Base-by-base conservation (phyloP, 805 yeast species). In the Barnettozyma vustinii region DNA sequence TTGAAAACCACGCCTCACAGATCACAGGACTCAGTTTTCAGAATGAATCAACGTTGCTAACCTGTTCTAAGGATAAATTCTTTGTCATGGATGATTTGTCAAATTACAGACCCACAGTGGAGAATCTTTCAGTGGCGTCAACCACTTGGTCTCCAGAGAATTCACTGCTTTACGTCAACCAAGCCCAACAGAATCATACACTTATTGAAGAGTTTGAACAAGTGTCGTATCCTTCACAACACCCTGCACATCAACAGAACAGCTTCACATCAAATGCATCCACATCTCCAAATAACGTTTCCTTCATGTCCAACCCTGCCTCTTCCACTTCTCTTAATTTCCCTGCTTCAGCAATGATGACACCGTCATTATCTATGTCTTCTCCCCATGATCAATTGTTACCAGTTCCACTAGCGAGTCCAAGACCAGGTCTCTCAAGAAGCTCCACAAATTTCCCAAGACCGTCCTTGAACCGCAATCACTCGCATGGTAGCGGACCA, bases 1-100 rank as follows among this genome's bases (percentile, higher is more conserved):
- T 80, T 26, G 79, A 75, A 47, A 58, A 66, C 8, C 87, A 82
- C 55, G 49, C 69, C 0, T 72, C 72, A 25, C 72, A 73, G 42
- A 72, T 80, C 3, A 72, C 83, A 9, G 89, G 84, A n/a, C 60
- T 87, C 9, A 62, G 73, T 8, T 81, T 82, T 71, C 72, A 77
- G 27, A 67, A 74, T 26, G 74, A 80, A 1, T 63, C 65, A 40
- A 58, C 62, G 35, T 53, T 81, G 7, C 74, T 79, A 66, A 73
- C 79, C 35, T 69, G 74, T 23, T 75, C 83, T 3, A 71, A 72
- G 47, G 87, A 82, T 56, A 72, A 72, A 47, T 61, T 59, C 16
- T 63, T 81, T 39, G 59, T 72, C 4, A 78, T 73, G 52, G 75
- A 77, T 46, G 81, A 79, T 55, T 63, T 81, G 9, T 53, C 70